Evolutionary conservation across 257 asterid species (phyloP).

Genomic region (Solanum corneliomulleri): DNA sequence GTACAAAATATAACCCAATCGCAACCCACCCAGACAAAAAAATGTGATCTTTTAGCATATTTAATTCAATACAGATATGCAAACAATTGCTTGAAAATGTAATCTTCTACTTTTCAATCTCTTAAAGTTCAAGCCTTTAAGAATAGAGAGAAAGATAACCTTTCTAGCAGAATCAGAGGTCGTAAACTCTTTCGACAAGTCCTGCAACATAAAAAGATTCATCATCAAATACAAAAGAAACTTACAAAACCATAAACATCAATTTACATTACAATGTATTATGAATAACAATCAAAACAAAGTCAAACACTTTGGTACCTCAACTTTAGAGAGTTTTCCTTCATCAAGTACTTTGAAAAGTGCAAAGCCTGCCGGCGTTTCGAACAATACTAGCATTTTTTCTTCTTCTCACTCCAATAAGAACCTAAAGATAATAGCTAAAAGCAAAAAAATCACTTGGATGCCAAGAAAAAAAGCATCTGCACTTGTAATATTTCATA

Average conservation of each 20-base stretch:
- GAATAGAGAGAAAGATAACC: constrained; percentile 12
- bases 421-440: background rate
- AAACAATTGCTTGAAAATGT: background rate
- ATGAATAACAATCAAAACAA: background rate
- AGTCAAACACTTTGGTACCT: constrained; percentile 15
- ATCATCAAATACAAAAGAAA: background rate
- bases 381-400: constrained; percentile 32
- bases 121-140: background rate
- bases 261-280: background rate
- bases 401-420: background rate
- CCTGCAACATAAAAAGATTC: constrained; percentile 22
- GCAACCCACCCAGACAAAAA: background rate
- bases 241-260: background rate
- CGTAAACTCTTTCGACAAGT: constrained; percentile 58
- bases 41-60: background rate
- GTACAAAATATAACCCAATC: background rate
- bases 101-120: background rate
- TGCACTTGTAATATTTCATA: background rate
- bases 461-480: background rate
- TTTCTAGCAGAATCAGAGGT: constrained; percentile 56
- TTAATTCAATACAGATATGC: background rate
- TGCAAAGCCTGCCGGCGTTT: constrained; percentile 50
- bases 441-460: background rate
- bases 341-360: constrained; percentile 49
- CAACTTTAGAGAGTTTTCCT: constrained; percentile 45